Evolutionary conservation across 2,329 filamentous ascomycete species (phyloP).

Genomic region (Fusarium clavum): DNA sequence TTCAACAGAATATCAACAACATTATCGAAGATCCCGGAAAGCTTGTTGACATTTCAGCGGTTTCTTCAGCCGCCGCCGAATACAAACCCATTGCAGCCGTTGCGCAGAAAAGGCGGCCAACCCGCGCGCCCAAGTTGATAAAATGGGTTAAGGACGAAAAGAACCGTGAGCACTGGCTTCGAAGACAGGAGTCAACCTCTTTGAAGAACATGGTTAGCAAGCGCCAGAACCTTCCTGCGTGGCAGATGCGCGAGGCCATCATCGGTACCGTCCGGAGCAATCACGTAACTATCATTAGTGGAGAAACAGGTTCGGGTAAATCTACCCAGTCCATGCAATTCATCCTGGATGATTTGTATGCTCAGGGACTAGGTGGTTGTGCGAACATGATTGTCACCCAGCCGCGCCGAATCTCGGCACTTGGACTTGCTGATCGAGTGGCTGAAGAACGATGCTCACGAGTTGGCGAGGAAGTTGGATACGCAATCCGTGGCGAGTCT

Average conservation of each 20-base stretch:
- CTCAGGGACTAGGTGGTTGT: constrained; percentile 76
- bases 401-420: constrained; percentile 90
- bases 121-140: constrained; percentile 68
- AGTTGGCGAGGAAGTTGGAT: constrained; percentile 90
- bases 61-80: constrained; percentile 74
- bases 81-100: constrained; percentile 52
- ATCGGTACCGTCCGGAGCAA: constrained; percentile 79
- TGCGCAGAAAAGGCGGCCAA: constrained; percentile 47
- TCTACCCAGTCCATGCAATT: constrained; percentile 98
- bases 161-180: constrained; percentile 76
- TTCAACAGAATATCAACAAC: constrained; percentile 84
- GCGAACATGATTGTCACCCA: constrained; percentile 97
- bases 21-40: constrained; percentile 88
- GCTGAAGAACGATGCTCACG: constrained; percentile 86
- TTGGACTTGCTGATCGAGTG: constrained; percentile 93
- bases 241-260: constrained; percentile 82
- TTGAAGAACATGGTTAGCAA: constrained; percentile 81
- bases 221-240: constrained; percentile 84
- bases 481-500: constrained; percentile 95
- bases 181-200: constrained; percentile 71
- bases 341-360: constrained; percentile 89
- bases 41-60: constrained; percentile 85
- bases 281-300: constrained; percentile 95
- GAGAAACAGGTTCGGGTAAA: constrained; percentile 96
- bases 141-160: constrained; percentile 70